These are phyloP conservation scores for Iberis amara DNA, from an alignment of 441 rosid species.

Conservation along the genomic window DNA sequence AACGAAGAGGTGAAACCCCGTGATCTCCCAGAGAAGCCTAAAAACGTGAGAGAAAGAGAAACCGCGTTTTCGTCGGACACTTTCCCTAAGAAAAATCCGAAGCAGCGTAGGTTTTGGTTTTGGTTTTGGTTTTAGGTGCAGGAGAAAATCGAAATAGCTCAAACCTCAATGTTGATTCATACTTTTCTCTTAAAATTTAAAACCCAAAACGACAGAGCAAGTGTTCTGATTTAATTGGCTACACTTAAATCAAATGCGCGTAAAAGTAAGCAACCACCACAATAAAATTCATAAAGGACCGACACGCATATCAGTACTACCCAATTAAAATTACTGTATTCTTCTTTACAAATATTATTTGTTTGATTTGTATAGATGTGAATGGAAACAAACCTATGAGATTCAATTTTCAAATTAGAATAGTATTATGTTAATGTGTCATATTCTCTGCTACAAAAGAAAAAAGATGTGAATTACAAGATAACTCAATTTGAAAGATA, in stretches of 20 bases:
- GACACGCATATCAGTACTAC: conserved; percentile 11
- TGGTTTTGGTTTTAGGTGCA: no score
- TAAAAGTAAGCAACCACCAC: conserved; percentile 15
- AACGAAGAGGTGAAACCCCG: neutral
- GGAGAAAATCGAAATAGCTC: neutral
- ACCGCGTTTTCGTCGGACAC: conserved; percentile 2
- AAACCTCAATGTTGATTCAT: neutral
- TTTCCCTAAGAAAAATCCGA: conserved; percentile 2
- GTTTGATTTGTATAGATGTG: neutral
- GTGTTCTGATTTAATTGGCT: conserved; percentile 7
- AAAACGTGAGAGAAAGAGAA: conserved; percentile 12
- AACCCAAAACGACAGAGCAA: neutral
- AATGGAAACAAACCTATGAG: conserved; percentile 2
- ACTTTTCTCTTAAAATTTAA: neutral
- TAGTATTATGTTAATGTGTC: neutral
- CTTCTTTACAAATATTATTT: neutral
- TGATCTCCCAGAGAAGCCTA: neutral
- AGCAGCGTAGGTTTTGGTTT: conserved; percentile 22
- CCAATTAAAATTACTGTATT: conserved; percentile 11
- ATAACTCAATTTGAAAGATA: no score
- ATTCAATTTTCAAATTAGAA: neutral
- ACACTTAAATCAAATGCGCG: neutral
- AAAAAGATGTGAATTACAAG: neutral
- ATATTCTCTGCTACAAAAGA: no score
- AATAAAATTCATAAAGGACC: neutral